phyloP scores from a whole-genome alignment of 2,329 filamentous ascomycete genomes.

The Teratosphaeria zuluensis region DNA sequence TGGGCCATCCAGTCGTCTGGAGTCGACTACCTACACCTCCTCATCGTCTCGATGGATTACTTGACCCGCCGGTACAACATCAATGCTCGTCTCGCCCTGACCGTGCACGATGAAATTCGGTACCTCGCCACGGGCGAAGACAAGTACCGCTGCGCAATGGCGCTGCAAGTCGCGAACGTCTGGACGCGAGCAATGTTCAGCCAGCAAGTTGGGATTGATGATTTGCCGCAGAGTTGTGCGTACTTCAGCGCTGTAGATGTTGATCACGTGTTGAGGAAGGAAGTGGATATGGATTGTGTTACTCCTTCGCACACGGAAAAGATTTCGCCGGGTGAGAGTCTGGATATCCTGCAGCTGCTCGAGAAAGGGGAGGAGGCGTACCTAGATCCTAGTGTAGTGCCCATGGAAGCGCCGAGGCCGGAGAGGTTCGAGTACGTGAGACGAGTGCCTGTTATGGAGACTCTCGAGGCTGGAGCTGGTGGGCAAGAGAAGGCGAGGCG shows the following conservation, averaged over 20 bases:
- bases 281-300: constrained; percentile 95
- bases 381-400: constrained; percentile 56
- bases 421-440: constrained; percentile 58
- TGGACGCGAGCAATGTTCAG: constrained; percentile 98
- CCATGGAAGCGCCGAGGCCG: constrained; percentile 48
- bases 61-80: constrained; percentile 77
- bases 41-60: constrained; percentile 93
- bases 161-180: constrained; percentile 83
- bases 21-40: constrained; percentile 90
- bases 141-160: constrained; percentile 82
- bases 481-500: constrained; percentile 9
- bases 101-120: constrained; percentile 94
- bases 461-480: constrained; percentile 31
- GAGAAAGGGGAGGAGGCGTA: constrained; percentile 57
- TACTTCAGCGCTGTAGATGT: constrained; percentile 96
- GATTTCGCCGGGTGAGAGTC: constrained; percentile 75
- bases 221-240: constrained; percentile 86
- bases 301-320: constrained; percentile 73
- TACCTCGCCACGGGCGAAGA: constrained; percentile 82
- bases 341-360: constrained; percentile 74
- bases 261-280: constrained; percentile 90
- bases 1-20: constrained; percentile 98
- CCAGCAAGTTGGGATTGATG: constrained; percentile 91
- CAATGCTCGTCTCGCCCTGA: constrained; percentile 75
- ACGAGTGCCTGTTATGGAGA: constrained; percentile 70